These are phyloP conservation scores for Rhizopogon vinicolor DNA, from an alignment of 768 basidiomycete genomes.

Conservation along the genomic window DNA sequence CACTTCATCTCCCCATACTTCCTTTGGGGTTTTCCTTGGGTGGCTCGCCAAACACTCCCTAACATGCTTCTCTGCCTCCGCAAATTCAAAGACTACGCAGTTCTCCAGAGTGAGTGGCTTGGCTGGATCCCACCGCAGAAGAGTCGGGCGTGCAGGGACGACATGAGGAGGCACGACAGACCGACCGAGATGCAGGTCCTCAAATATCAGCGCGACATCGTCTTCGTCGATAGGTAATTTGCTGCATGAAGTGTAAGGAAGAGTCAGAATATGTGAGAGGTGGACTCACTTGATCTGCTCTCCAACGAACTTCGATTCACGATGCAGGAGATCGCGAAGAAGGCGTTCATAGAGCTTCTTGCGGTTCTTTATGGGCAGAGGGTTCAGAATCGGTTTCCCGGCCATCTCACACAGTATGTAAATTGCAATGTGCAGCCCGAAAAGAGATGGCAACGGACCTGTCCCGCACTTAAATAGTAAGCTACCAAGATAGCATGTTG, in stretches of 20 bases:
- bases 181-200: conserved; percentile 80
- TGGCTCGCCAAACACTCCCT: conserved; percentile 33
- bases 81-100: conserved; percentile 76
- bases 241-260: conserved; percentile 31
- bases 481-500: background rate
- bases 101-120: conserved; percentile 71
- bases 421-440: conserved; percentile 86
- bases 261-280: background rate
- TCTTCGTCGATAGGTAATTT: conserved; percentile 77
- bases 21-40: conserved; percentile 33
- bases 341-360: conserved; percentile 81
- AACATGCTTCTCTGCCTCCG: conserved; percentile 68
- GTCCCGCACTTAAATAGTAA: background rate
- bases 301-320: conserved; percentile 68
- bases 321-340: conserved; percentile 66
- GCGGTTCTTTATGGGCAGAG: conserved; percentile 81
- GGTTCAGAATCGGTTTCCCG: conserved; percentile 76
- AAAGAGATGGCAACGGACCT: conserved; percentile 77
- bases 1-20: conserved; percentile 70
- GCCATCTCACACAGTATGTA: conserved; percentile 87
- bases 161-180: conserved; percentile 75
- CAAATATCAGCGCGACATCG: conserved; percentile 80
- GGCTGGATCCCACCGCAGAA: conserved; percentile 77
- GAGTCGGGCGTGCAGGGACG: conserved; percentile 65
- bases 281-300: conserved; percentile 52